Base-by-base conservation (phyloP, 768 basidiomycete genomes). In the Suillus subaureus region DNA sequence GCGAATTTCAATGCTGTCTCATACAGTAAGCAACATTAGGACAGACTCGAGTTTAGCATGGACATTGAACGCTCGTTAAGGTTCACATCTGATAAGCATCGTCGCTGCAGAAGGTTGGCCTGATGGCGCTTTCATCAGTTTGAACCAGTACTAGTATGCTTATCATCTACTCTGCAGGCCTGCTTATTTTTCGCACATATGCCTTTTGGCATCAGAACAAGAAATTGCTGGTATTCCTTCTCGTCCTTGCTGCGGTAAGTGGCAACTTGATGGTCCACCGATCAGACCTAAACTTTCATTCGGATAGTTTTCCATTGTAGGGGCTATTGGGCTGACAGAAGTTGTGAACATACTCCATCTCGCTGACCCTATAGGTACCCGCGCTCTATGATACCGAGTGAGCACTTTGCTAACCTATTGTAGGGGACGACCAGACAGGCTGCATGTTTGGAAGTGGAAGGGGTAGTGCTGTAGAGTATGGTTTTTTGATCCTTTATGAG, bases 11-110 rank as follows among this genome's bases (percentile, higher is more conserved):
- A 12, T 8, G 2, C 21, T 40, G 63, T 52, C 8, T 58, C 51
- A 5, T 61, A 40, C 7, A 9, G 63, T 61, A 39, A 39, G 63
- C 15, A 18, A 3, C 40, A 9, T 12, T 21, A 28, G 2, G 37
- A 33, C 12, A 5, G 23, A 64, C 40, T 18, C 28, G 9, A 33
- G 6, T 64, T 8, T 11, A 61, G 35, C 16, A 0, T 39, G 23
- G 28, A 23, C 16, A 40, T 33, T 40, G 12, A 42, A 60, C 21
- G 31, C n/a, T 56, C 13, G 16, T 26, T 7, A n/a, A 64, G 63
- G 12, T 64, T 58, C 42, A 31, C 63, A 64, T 33, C 42, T 64
- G 16, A 39, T 64, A 57, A 57, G 52, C 11, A 64, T 64, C 5
- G 13, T 64, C 18, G 51, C 56, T 42, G 37, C 63, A 31, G 63